Evolutionary conservation across 163 green algal species (phyloP), one percentile per base, ranked within the genome.

Genomic region (Prototheca wickerhamii): DNA sequence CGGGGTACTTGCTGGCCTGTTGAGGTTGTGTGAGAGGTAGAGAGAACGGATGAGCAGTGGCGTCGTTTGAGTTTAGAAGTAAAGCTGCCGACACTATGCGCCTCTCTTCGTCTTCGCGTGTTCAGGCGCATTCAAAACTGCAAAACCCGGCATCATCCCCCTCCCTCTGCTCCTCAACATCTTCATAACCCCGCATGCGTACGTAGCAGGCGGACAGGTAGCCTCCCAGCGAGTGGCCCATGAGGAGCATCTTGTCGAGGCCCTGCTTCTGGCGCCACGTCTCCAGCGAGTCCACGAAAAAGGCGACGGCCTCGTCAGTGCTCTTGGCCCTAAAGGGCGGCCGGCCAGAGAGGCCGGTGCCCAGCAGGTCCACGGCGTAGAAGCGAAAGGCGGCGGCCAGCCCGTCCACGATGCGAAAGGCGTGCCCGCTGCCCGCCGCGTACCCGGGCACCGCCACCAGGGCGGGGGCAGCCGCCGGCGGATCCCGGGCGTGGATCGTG

Each of bases 391-490:
- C 61, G 20, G 44, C 30, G 12, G 69, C 63, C 21, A 95, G 68
- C 2, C 68, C 75, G 12, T 76, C 72, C 21, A 95, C 49, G 55
- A 92, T 80, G 44, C 77, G 62, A 55, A 82, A 93, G 56, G 79
- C 88, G 65, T 92, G 90, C 7, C 73, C 82, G 28, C 72, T 61
- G 3, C 86, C 87, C 0, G 86, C 82, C 0, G 78, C 83, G 64
- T 94, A 94, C 0, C 84, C 84, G 1, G 86, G 81, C 49, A 90
- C 58, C 23, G 78, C 70, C 4, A 95, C 87, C 40, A 95, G 53
- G 0, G 78, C 51, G 2, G 83, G 76, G 1, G 61, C 49, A 26
- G 54, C 33, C 5, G 31, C 1, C 3, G 53, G 31, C 7, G 32
- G 5, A 12, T 20, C n/a, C 32, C 23, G n/a, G 0, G 79, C 81